Evolutionary conservation across 371 early-diverging fungal species (phyloP), one percentile per base, ranked within the genome.

Genomic region (Lichtheimia hyalospora): DNA sequence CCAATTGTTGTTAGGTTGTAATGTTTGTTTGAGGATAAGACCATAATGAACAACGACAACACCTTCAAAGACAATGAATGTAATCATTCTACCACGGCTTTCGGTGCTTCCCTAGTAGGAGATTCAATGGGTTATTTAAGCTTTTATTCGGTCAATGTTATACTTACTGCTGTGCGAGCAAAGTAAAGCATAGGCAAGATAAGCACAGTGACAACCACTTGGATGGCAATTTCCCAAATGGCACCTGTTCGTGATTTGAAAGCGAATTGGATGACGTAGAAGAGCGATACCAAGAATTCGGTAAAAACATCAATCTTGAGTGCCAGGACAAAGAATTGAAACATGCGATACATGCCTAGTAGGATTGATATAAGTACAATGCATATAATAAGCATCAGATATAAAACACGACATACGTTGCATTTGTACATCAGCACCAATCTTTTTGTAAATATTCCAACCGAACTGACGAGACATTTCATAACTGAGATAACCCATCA

Each of bases 241-340:
- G 66, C 58, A 3, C 64, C 67, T 21, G 57, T 58, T 8, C 34
- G 6, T 13, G 44, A 49, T 41, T 73, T 64, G 13, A 70, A 14
- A 3, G 64, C 73, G 54, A 71, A 77, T 48, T 80, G 81, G 13
- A 75, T 77, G 13, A 75, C 43, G 59, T 80, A 80, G 46, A 80
- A 80, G 0, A 77, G 20, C 14, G 77, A 77, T 25, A 80, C 75
- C 28, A 77, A 60, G 34, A 80, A 80, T 34, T 67, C 70, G 0
- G 73, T 71, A 53, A 77, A 80, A n/a, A 80, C 60, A 40, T 80
- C 73, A 34, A 80, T 70, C 57, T 80, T 80, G 23, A 80, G 65
- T 5, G 70, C 57, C 49, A 80, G 57, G 14, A 80, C 77, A 64
- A 80, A 80, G 57, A 80, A 77, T 58, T 80, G 81, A 40, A 77